Base-by-base conservation (phyloP, 163 green algal species). In the Chlamydomonas reinhardtii region DNA sequence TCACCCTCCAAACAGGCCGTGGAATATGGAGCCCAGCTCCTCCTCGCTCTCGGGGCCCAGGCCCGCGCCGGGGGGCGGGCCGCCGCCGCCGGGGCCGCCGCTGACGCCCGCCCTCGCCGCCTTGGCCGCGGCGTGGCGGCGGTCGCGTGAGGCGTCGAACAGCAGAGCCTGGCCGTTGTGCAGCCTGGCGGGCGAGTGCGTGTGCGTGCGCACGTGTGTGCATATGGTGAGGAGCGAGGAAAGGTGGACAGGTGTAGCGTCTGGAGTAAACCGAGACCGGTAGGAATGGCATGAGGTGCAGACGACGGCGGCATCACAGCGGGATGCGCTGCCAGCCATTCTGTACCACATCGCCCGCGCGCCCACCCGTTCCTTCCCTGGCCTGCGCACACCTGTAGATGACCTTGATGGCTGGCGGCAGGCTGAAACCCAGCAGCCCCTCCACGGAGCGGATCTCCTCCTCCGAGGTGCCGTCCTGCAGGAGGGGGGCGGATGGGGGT, bases 1-100 rank as follows among this genome's bases (percentile, higher is more conserved):
- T 48, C 48, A 56, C 48, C 48, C 89, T 8, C 89, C 89, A 65
- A 92, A 89, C 37, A 92, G 34, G 73, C 88, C 88, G 24, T 74
- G 73, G 74, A 90, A 90, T 56, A 89, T 78, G 35, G 70, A 83
- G 27, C 19, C 25, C 70, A 71, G 39, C 35, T 82, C 72, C 4
- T 54, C 25, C 2, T 76, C 76, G 48, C 19, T 64, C 76, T 48
- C 39, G 25, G 52, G 59, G 29, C 29, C 65, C 34, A 19, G 27
- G 27, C 62, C 52, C 14, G 17, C 37, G 12, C 52, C 74, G 56
- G 56, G 56, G 27, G 12, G 31, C 14, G 24, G 48, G n/a, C 9
- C 27, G 31, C 34, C 71, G 31, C 34, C 71, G 25, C 8, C 43
- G 35, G 35, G 2, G 24, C 22, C 59, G 31, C 59, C 59, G 59